Conservation (phyloP, 371 early-diverging fungal species). For the Umbelopsis sp. region DNA sequence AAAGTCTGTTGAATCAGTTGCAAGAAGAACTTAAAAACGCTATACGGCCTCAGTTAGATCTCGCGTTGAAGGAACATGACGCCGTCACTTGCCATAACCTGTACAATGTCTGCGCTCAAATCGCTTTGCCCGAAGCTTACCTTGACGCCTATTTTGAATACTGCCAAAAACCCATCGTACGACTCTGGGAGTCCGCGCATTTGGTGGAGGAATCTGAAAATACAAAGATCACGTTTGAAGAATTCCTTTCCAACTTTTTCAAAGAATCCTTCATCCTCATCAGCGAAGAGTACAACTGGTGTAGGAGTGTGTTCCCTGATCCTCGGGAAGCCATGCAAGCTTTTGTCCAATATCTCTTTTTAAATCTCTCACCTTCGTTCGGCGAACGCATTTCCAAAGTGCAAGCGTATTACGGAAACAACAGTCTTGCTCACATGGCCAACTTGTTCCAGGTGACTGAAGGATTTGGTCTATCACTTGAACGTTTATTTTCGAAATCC, state of each 20-base stretch:
- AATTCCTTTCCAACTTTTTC: conserved; percentile 49
- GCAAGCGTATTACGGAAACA: conserved; percentile 36
- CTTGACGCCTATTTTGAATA: conserved; percentile 58
- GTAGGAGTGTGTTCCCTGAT: conserved; percentile 61
- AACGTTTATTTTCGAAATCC: conserved; percentile 53
- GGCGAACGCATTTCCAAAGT: conserved; percentile 33
- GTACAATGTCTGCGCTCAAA: conserved; percentile 59
- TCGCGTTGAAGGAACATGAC: conserved; percentile 60
- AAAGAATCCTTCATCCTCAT: conserved; percentile 53
- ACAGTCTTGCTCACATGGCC: conserved; percentile 41
- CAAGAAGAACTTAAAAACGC: conserved; percentile 61
- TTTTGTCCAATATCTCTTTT: conserved; percentile 58
- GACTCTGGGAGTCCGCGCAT: conserved; percentile 42
- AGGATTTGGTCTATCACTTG: conserved; percentile 57
- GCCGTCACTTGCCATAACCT: conserved; percentile 53
- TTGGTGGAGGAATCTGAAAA: conserved; percentile 22
- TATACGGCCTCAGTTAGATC: conserved; percentile 49
- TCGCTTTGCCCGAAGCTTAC: conserved; percentile 61
- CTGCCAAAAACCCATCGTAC: conserved; percentile 35
- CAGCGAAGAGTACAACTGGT: conserved; percentile 67
- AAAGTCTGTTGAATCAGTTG: conserved; percentile 51
- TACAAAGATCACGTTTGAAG: conserved; percentile 39
- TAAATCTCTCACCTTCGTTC: conserved; percentile 61
- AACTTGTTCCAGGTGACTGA: conserved; percentile 54
- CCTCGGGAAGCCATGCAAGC: conserved; percentile 52